Evolutionary conservation across 495 filamentous ascomycete species (phyloP), one percentile per base, ranked within the genome.

Genomic region (Hypoxylon lienhwacheense): DNA sequence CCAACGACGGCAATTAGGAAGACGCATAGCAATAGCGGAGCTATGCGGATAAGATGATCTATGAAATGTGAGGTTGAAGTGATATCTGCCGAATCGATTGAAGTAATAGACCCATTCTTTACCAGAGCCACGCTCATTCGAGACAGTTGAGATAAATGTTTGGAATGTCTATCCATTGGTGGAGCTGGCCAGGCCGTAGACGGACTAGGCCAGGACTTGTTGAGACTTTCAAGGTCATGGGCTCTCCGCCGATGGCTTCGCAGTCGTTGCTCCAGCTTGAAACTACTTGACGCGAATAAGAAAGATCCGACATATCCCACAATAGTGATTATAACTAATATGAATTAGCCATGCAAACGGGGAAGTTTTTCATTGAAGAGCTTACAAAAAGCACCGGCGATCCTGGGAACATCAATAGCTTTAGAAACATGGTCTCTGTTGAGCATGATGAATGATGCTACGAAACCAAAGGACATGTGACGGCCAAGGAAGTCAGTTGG

Each of bases 381-480:
- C 73, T 64, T 55, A 77, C 74, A 7, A 19, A 76, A 76, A 32
- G 62, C 70, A 1, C 64, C 62, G 4, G 71, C 66, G 40, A 76
- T 65, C 34, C 63, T 64, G 11, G 66, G 70, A 12, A 72, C 48
- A 1, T 68, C 69, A 4, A 49, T 41, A 7, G 55, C 52, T 36
- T 65, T 55, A 1, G 69, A 47, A 10, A 73, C 24, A 2, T 64
- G 66, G n/a, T 66, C 70, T 7, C 66, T 68, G 36, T 69, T 73
- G 7, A 76, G 68, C 71, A 76, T 70, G 35, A 76, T 59, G 20
- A 77, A 73, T 1, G 72, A 72, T 1, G 75, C 66, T 22, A 71
- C 74, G 33, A 77, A 77, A 1, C 74, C 74, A 26, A 76, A 65
- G 1, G 72, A 73, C 74, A 77, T 77, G 54, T 77, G 73, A 5